A percentile compares a stretch with the other conserved stretches of the same genome.
phyloP scores from a whole-genome alignment of 805 yeast genomes.

The Tetrapisispora phaffii region DNA sequence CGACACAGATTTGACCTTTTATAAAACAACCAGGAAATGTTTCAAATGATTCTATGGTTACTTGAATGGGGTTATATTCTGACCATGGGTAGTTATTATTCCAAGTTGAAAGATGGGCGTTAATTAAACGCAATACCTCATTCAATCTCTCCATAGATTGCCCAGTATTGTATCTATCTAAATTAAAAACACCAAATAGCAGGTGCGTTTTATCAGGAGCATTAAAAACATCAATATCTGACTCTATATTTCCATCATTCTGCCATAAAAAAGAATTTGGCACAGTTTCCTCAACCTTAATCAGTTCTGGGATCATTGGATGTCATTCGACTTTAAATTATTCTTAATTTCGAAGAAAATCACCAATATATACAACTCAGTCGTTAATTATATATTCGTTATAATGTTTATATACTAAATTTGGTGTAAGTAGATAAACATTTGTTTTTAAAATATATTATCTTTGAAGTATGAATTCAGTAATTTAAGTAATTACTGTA shows the following conservation, averaged over 20 bases:
- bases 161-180: constrained; percentile 12
- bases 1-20: constrained; percentile 28
- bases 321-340: background rate
- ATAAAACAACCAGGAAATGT: constrained; percentile 12
- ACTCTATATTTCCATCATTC: constrained; percentile 10
- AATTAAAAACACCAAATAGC: constrained; percentile 21
- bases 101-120: constrained; percentile 27
- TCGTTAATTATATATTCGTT: too few relatives aligned
- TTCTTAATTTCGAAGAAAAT: too few relatives aligned
- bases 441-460: too few relatives aligned
- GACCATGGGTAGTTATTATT: constrained; percentile 36
- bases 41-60: constrained; percentile 11
- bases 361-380: too few relatives aligned
- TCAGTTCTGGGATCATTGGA: background rate
- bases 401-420: too few relatives aligned
- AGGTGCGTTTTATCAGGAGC: constrained; percentile 16
- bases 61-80: constrained; percentile 18
- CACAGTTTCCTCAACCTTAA: background rate
- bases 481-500: too few relatives aligned
- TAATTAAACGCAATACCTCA: constrained; percentile 1
- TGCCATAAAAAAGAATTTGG: constrained; percentile 19
- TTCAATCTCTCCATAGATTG: background rate
- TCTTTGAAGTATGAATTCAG: too few relatives aligned
- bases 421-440: too few relatives aligned
- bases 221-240: constrained; percentile 11